Percentiles rank a stretch among this genome's conserved stretches.
Conservation (phyloP, 345 rosid genomes). For the Adansonia digitata region DNA sequence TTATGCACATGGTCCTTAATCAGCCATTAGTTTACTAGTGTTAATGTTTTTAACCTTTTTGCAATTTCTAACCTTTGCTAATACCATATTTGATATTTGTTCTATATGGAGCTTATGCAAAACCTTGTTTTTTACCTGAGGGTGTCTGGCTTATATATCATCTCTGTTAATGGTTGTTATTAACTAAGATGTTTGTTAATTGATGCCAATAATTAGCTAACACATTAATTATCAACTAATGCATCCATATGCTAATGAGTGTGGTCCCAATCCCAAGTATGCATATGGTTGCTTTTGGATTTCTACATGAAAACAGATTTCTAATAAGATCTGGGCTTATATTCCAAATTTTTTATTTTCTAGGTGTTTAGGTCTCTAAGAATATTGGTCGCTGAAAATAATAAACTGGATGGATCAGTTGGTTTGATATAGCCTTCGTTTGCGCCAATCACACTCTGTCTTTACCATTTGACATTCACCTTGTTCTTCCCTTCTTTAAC, state of each 20-base stretch:
- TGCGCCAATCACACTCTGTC: neutral
- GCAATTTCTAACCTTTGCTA: neutral
- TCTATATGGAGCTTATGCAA: neutral
- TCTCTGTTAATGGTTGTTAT: neutral
- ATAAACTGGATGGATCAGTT: neutral
- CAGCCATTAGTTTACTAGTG: neutral
- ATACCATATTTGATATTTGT: neutral
- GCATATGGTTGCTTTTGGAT: neutral
- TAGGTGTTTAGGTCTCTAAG: neutral
- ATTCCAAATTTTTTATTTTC: neutral
- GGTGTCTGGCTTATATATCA: neutral
- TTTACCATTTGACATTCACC: neutral
- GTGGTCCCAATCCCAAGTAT: neutral
- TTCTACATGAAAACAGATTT: neutral
- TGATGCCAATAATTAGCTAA: neutral
- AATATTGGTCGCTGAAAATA: neutral
- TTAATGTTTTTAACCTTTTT: neutral
- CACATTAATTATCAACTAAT: neutral
- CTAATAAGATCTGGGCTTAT: neutral
- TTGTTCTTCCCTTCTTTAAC: neutral
- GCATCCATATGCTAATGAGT: neutral
- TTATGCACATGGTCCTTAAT: neutral
- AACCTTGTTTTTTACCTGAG: neutral
- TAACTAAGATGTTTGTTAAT: neutral
- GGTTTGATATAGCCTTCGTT: neutral